phyloP scores from a whole-genome alignment of 495 filamentous ascomycete genomes.

The Penicillium turbatum region DNA sequence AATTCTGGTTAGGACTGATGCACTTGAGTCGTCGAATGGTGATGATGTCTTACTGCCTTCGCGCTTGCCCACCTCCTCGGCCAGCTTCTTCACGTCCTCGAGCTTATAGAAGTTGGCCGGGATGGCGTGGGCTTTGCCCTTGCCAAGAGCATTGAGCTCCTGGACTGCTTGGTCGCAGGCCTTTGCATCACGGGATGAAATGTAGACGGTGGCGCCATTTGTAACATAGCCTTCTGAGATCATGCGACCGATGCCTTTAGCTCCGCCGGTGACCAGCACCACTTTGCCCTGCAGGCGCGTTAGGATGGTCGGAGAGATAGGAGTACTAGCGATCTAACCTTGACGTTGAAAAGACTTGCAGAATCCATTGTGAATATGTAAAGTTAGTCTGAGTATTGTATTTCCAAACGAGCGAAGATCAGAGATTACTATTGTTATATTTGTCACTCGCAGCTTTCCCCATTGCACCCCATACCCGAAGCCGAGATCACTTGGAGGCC shows the following conservation, averaged over 20 bases:
- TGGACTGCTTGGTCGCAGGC: constrained; percentile 54
- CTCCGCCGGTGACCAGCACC: constrained; percentile 68
- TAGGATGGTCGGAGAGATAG: background rate
- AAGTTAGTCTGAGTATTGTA: background rate
- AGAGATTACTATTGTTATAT: constrained; percentile 5
- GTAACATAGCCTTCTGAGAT: constrained; percentile 72
- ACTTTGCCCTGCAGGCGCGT: constrained; percentile 58
- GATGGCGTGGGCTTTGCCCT: constrained; percentile 60
- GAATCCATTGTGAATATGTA: constrained; percentile 45
- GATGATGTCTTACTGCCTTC: constrained; percentile 53
- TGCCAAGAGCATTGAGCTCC: constrained; percentile 59
- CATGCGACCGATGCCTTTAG: constrained; percentile 73
- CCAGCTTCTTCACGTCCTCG: constrained; percentile 61
- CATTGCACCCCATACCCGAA: constrained; percentile 24
- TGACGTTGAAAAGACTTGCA: constrained; percentile 53
- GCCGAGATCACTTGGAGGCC: constrained; percentile 7
- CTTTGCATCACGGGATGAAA: constrained; percentile 66
- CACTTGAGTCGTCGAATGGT: background rate
- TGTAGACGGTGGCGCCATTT: constrained; percentile 81
- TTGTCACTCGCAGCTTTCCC: constrained; percentile 11
- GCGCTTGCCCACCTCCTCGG: constrained; percentile 56
- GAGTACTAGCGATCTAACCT: constrained; percentile 36
- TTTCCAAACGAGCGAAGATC: background rate
- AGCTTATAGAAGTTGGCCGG: constrained; percentile 71
- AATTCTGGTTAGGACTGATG: constrained; percentile 2